Base-by-base conservation (phyloP, 495 filamentous ascomycete species). In the Penicillium longicatenatum region DNA sequence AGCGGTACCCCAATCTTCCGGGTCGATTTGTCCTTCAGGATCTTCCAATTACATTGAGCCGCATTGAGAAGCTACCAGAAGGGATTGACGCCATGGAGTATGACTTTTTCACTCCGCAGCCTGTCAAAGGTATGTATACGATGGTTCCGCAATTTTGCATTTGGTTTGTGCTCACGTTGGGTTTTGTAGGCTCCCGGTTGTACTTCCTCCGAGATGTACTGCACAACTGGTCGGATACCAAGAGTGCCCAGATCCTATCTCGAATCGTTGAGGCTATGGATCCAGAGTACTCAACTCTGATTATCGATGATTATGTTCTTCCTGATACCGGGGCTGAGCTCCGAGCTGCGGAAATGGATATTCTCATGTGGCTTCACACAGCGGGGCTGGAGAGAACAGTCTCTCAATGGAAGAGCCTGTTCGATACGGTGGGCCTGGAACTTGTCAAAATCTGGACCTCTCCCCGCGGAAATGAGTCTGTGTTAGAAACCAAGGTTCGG, bases 11-110 rank as follows among this genome's bases (percentile, higher is more conserved):
- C 0, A 50, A 75, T 1, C 46, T 76, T 1, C 63, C 73, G 4
- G 80, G 78, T 0, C 67, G 69, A 14, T 66, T 83, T n/a, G 61
- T 86, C 8, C 55, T 86, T 4, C 79, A 84, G 58, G 83, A 84
- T 60, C 69, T 77, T 2, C 67, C 73, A 6, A 46, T 70, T 20
- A 71, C 76, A 1, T 57, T 80, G 30, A 66, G 70, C 14, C 62
- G 67, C 20, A 63, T 73, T 16, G 50, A 63, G 17, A 53, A 61
- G 7, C 59, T 75, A 5, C 59, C 66, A 31, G 50, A 60, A 21
- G 67, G 64, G 21, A 65, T 75, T 35, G 72, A 76, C 44, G 56
- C 58, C 20, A 54, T 68, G 63, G 60, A 66, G 14, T 70, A 79
- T 55, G 72, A 81, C 49, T 79, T 81, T 57, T 77, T 77, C 51